Base-by-base conservation (phyloP, 768 basidiomycete species). In the Mycena albidolilacea region DNA sequence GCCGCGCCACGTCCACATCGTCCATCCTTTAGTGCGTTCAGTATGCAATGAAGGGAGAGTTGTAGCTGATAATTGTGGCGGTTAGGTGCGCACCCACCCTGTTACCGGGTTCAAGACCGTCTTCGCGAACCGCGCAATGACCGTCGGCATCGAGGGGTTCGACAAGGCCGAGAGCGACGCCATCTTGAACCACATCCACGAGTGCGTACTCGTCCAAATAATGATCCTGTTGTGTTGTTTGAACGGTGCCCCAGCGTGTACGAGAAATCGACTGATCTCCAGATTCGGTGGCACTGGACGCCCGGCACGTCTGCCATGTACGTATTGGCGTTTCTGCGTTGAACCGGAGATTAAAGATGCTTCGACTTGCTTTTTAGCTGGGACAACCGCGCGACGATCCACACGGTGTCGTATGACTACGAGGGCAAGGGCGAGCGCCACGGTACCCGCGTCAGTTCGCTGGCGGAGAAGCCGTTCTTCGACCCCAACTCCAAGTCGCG, bases 71-170 rank as follows among this genome's bases (percentile, higher is more conserved):
- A 8, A 37, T 39, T 14, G 7, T 46, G 10, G 55, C 19, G 19
- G 14, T 35, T 57, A 71, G 61, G 72, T 85, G 54, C 75, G 84
- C 50, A 82, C 80, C 7, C 82, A 83, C 73, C 84, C 84, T 39
- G 82, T 84, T 2, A 85, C 84, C 0, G 83, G 84, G 2, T 84
- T 80, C 79, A 82, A 82, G 73, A 80, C 81, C 5, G 58, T 85
- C 30, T 85, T 78, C 50, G 82, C 83, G 57, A 84, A 84, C 76
- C 78, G 78, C 41, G 65, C 78, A 5, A 83, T 85, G 75, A 84
- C 83, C 12, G 81, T 77, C 70, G 77, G 82, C 30, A 83, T 85
- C 70, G 77, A 80, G 37, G 83, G 80, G 63, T 64, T 85, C 54
- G 77, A 80, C 19, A 62, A 80, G 64, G 82, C 78, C 7, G 84